Evolutionary conservation across 2,329 filamentous ascomycete genomes (phyloP).

Genomic region (Sclerotinia borealis): DNA sequence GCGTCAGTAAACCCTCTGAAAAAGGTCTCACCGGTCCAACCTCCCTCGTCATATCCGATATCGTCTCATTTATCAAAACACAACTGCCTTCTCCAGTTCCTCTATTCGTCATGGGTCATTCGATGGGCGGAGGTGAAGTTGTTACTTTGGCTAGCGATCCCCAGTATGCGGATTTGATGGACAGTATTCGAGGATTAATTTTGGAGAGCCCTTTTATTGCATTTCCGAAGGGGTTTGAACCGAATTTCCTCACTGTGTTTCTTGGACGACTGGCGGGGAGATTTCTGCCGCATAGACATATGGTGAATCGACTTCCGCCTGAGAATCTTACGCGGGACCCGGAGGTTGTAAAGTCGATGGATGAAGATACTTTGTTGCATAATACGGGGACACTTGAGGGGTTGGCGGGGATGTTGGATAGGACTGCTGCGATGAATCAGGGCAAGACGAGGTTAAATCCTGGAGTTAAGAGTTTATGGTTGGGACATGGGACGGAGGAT

Average conservation of each 20-base stretch:
- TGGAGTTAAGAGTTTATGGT: constrained; percentile 58
- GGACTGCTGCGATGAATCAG: constrained; percentile 53
- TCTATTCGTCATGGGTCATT: constrained; percentile 82
- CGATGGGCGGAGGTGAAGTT: constrained; percentile 80
- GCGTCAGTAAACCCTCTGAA: constrained; percentile 54
- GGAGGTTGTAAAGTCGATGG: constrained; percentile 53
- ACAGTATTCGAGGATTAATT: constrained; percentile 64
- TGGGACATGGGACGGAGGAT: constrained; percentile 74
- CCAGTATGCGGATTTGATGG: constrained; percentile 47
- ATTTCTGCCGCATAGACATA: constrained; percentile 61
- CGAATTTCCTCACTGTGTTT: constrained; percentile 55
- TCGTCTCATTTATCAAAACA: constrained; percentile 65
- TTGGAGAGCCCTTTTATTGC: constrained; percentile 74
- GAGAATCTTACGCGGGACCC: constrained; percentile 62
- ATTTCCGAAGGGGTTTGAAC: constrained; percentile 59
- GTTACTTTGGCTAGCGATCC: constrained; percentile 53
- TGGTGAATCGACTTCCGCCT: constrained; percentile 54
- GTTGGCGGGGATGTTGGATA: constrained; percentile 69
- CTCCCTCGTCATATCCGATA: constrained; percentile 64
- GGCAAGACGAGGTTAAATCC: constrained; percentile 48
- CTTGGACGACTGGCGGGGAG: constrained; percentile 62
- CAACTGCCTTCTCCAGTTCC: constrained; percentile 52
- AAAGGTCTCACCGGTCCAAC: constrained; percentile 72
- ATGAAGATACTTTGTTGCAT: constrained; percentile 67
- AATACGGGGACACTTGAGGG: constrained; percentile 83